Percentiles rank a stretch among this genome's conserved stretches.
Evolutionary conservation across 1,284 basidiomycete species (phyloP).

Genomic region (Ganoderma boninense): DNA sequence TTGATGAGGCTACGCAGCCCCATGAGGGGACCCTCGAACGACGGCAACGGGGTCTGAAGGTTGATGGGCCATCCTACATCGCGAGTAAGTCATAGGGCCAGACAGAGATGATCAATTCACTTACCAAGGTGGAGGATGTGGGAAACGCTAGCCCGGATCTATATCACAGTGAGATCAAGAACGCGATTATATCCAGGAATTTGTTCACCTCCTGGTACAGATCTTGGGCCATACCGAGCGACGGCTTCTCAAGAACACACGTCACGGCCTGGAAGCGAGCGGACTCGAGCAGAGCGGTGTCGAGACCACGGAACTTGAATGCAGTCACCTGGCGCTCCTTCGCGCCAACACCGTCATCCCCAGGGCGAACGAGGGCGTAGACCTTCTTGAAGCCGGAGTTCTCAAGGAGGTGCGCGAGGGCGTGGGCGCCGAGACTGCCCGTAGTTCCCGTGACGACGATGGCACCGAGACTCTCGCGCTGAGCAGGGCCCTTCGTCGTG

Average conservation of each 20-base stretch:
- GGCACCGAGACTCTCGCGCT: not conserved
- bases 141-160: not conserved
- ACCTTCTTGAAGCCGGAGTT: not conserved
- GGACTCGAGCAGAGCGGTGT: not conserved
- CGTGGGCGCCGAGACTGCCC: not conserved
- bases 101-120: not conserved
- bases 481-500: not conserved
- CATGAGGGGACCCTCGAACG: constrained; percentile 24
- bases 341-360: not conserved
- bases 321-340: not conserved
- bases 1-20: constrained; percentile 39
- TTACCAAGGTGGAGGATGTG: not conserved
- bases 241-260: not conserved
- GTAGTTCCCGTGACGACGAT: not conserved
- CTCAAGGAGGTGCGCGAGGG: constrained; percentile 6
- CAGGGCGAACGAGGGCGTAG: not conserved
- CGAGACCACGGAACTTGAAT: not conserved
- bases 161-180: not conserved
- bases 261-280: not conserved
- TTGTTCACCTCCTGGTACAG: not conserved
- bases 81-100: not conserved
- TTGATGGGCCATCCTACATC: not conserved
- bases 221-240: not conserved
- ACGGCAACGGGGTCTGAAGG: not conserved
- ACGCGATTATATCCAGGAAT: not conserved